Evolutionary conservation across 2,329 filamentous ascomycete genomes (phyloP), one percentile per base, ranked within the genome.

Genomic region (Penicillium janthinellum): DNA sequence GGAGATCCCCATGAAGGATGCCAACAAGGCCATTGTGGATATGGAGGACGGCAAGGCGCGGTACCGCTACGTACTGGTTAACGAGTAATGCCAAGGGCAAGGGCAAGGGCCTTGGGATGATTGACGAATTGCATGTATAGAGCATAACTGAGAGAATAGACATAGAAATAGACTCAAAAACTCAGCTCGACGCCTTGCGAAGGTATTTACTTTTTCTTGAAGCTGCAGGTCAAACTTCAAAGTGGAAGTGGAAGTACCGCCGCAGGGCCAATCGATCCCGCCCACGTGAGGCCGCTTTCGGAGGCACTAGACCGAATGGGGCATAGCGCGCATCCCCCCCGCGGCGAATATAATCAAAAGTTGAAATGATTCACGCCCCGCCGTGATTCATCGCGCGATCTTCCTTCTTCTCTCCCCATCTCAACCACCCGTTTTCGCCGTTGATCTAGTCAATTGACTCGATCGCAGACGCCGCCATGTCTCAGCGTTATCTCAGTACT

Each of bases 21-120:
- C 75, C 37, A 81, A 81, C 58, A 65, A 75, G 64, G 76, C 75
- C 0, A 72, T 81, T 57, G 69, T 77, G 38, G 78, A 81, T 63
- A 78, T 81, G 77, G 70, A 76, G 44, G 73, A 65, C 4, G 78
- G 78, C 7, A 79, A 78, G 61, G 78, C 79, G 25, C 74, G 79
- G 50, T 81, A 81, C 68, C 71, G 79, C 54, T 81, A 78, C 64
- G 78, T 80, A 52, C 69, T 81, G 61, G 74, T 77, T 1, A 81
- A 81, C 51, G 71, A 77, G 68, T 64, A 67, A 45, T 58, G 14
- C 2, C 12, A 2, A 5, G 25, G 14, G 4, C 12, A 2, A 5
- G 25, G 14, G 4, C 12, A 2, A 4, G 20, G 37, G 22, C 11
- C 34, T 8, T 17, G 51, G 39, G 47, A 49, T 20, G 47, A 49